Percentiles rank a stretch among this genome's conserved stretches.
phyloP scores from a whole-genome alignment of 2,329 filamentous ascomycete species.

The Neurospora crassa region DNA sequence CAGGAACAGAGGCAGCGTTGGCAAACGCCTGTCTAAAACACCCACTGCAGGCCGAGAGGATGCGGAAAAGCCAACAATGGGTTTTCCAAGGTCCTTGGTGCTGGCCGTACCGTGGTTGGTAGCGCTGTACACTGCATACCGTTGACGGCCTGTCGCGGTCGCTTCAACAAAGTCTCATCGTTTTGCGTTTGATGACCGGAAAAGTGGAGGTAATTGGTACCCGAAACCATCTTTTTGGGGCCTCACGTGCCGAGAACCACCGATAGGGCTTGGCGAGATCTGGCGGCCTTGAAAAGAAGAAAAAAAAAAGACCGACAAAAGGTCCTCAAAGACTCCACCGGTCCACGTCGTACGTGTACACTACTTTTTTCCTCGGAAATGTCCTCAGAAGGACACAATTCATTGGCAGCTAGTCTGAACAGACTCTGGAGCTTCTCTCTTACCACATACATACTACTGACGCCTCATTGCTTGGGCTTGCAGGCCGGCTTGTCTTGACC shows the following conservation, averaged over 20 bases:
- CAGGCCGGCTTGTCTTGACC: neutral
- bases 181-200: neutral
- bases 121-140: neutral
- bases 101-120: neutral
- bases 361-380: neutral
- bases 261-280: constrained; percentile 1
- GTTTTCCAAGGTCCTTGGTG: neutral
- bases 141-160: neutral
- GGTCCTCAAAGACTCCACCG: neutral
- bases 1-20: neutral
- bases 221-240: constrained; percentile 1
- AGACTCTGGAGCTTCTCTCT: neutral
- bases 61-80: neutral
- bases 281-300: neutral
- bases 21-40: neutral
- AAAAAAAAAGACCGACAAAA: neutral
- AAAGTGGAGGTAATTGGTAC: neutral
- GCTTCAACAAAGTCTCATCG: neutral
- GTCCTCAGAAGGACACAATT: neutral
- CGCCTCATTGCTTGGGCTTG: neutral
- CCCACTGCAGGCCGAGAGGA: neutral
- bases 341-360: neutral
- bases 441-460: neutral
- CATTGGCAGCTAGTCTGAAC: neutral
- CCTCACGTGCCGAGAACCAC: neutral